A percentile compares a stretch with the other conserved stretches of the same genome.
These are phyloP conservation scores for Flaveria trinervia DNA, from an alignment of 129 eudicot species.

Conservation along the genomic window DNA sequence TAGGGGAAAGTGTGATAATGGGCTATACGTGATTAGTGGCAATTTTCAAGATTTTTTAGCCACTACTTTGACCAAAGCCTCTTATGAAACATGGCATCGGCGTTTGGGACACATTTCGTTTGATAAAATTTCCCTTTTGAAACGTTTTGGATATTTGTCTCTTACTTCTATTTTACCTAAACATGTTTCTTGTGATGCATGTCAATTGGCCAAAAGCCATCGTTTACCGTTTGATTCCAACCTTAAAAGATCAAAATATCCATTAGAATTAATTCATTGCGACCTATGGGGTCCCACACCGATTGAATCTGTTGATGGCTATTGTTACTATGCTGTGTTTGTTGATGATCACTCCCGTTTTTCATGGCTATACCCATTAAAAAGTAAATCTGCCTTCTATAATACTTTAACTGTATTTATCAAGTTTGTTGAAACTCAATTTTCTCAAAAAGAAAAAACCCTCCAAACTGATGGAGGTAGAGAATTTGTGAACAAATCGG, in stretches of 20 bases:
- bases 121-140: too few species aligned
- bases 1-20: neutral
- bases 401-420: neutral
- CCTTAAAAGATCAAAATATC: neutral
- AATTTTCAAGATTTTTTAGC: neutral
- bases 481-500: neutral
- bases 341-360: neutral
- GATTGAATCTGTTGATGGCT: neutral
- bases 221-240: neutral
- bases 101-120: too few species aligned
- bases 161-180: neutral
- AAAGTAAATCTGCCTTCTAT: neutral
- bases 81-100: neutral
- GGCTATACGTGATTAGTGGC: neutral
- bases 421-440: neutral
- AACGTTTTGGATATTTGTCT: too few species aligned
- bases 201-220: neutral
- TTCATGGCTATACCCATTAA: neutral
- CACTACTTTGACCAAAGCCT: neutral
- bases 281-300: too few species aligned
- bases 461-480: neutral
- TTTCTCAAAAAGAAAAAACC: neutral
- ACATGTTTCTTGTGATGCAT: neutral
- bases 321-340: neutral
- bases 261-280: too few species aligned